Conservation (phyloP, 2,329 filamentous ascomycete genomes). For the Hyphodiscus sp. region DNA sequence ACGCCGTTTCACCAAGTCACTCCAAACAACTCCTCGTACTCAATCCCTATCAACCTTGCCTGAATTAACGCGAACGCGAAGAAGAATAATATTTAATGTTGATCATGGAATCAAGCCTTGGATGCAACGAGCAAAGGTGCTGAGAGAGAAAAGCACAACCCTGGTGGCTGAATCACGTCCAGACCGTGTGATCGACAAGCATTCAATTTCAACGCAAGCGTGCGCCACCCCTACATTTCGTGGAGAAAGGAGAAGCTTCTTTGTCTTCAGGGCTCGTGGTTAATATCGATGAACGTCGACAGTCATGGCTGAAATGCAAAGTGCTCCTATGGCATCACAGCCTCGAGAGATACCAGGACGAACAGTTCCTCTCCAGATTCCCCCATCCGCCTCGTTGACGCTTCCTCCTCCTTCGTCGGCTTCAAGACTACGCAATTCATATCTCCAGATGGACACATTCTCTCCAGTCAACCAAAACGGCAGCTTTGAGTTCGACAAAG, state of each 20-base stretch:
- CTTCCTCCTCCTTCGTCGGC: conserved; percentile 20
- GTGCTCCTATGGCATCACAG: conserved; percentile 12
- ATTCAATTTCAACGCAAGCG: not conserved
- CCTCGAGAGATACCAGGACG: conserved; percentile 24
- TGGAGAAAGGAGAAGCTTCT: not conserved
- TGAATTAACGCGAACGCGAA: not conserved
- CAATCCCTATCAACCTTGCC: not conserved
- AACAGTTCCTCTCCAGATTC: conserved; percentile 17
- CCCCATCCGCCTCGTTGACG: conserved; percentile 11
- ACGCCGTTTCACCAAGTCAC: not conserved
- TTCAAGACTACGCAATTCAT: conserved; percentile 28
- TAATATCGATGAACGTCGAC: not conserved
- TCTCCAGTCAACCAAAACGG: conserved; percentile 92
- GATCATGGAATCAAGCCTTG: not conserved
- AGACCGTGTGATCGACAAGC: not conserved
- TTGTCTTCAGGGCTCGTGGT: not conserved
- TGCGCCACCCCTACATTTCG: not conserved
- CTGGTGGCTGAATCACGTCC: not conserved
- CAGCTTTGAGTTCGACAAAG: conserved; percentile 90
- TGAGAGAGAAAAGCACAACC: not conserved
- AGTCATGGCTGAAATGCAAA: conserved; percentile 22
- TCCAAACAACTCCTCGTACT: not conserved
- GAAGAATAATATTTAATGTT: not conserved
- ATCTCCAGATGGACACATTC: conserved; percentile 56
- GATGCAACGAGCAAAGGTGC: not conserved